Evolutionary conservation across 805 yeast genomes (phyloP).

Genomic region (Wickerhamiella spandovensis): DNA sequence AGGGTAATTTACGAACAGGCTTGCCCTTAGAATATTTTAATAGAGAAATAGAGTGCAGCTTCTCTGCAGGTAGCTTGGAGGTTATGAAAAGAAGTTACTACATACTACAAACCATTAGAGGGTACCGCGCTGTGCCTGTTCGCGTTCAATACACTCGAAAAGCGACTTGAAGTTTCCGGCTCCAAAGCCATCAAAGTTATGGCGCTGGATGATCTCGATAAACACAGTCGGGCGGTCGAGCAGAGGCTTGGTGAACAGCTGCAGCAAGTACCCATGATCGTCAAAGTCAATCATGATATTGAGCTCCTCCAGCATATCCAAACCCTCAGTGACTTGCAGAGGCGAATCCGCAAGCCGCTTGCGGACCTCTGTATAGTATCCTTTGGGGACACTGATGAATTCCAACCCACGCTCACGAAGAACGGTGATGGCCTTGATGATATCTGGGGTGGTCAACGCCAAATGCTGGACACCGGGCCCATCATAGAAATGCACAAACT

Average conservation of each 20-base stretch:
- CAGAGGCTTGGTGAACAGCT: slow-evolving; percentile 65
- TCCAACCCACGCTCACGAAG: slow-evolving; percentile 53
- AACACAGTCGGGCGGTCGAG: slow-evolving; percentile 72
- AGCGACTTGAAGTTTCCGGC: slow-evolving; percentile 78
- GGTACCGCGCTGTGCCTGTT: slow-evolving; percentile 61
- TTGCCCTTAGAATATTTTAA: no score
- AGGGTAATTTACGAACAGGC: no score
- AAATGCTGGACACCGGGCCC: slow-evolving; percentile 84
- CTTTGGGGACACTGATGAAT: slow-evolving; percentile 46
- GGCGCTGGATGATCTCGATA: slow-evolving; percentile 67
- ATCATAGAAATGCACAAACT: slow-evolving; percentile 55
- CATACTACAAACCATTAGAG: slow-evolving; percentile 5
- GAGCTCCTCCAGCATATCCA: slow-evolving; percentile 35
- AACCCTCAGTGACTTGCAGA: slow-evolving; percentile 37
- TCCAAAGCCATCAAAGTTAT: slow-evolving; percentile 75
- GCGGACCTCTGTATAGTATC: slow-evolving; percentile 42
- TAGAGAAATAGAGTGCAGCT: no score
- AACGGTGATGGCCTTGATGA: slow-evolving; percentile 39
- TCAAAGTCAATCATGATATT: slow-evolving; percentile 68
- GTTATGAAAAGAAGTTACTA: background rate
- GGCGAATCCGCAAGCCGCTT: slow-evolving; percentile 33
- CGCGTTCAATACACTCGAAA: slow-evolving; percentile 69
- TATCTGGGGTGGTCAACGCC: slow-evolving; percentile 53
- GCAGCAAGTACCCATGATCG: slow-evolving; percentile 61
- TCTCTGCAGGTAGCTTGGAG: no score